Conservation (phyloP, 2,329 filamentous ascomycete species). For the Dryadomyces quercivorus region DNA sequence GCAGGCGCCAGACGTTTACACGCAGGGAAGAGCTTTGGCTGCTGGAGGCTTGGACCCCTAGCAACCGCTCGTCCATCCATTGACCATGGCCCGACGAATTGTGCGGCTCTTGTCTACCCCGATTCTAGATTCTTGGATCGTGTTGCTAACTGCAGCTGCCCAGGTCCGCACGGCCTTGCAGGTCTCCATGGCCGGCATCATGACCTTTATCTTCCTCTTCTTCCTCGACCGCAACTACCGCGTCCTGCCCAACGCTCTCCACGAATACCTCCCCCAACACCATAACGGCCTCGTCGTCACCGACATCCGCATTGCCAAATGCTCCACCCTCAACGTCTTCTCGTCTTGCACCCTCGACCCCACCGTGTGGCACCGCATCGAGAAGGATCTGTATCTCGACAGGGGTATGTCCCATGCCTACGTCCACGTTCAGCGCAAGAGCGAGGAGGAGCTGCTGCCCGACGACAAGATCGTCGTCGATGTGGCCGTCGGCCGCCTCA, state of each 20-base stretch:
- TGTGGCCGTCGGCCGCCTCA: slow-evolving; percentile 58
- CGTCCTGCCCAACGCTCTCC: slow-evolving; percentile 73
- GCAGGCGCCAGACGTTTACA: not conserved
- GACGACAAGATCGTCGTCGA: slow-evolving; percentile 73
- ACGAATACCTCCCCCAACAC: slow-evolving; percentile 77
- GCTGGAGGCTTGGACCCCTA: not conserved
- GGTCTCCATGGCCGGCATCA: slow-evolving; percentile 51
- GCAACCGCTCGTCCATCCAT: not conserved
- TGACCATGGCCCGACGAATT: slow-evolving; percentile 19
- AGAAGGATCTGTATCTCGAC: slow-evolving; percentile 79
- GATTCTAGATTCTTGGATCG: no score
- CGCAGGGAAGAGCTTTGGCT: not conserved
- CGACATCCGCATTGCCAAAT: slow-evolving; percentile 68
- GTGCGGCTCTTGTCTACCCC: slow-evolving; percentile 11
- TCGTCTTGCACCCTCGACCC: slow-evolving; percentile 65
- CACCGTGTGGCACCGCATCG: slow-evolving; percentile 64
- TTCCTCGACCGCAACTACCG: slow-evolving; percentile 82
- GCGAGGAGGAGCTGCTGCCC: slow-evolving; percentile 66
- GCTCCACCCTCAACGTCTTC: slow-evolving; percentile 62
- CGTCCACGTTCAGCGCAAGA: slow-evolving; percentile 70
- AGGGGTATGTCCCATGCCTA: slow-evolving; percentile 68
- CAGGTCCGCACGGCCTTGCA: slow-evolving; percentile 62
- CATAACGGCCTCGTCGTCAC: slow-evolving; percentile 76
- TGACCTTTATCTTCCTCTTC: slow-evolving; percentile 61
- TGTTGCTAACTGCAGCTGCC: no score